Conservation (phyloP, 768 basidiomycete species). For the Leccinum pellstonianum region DNA sequence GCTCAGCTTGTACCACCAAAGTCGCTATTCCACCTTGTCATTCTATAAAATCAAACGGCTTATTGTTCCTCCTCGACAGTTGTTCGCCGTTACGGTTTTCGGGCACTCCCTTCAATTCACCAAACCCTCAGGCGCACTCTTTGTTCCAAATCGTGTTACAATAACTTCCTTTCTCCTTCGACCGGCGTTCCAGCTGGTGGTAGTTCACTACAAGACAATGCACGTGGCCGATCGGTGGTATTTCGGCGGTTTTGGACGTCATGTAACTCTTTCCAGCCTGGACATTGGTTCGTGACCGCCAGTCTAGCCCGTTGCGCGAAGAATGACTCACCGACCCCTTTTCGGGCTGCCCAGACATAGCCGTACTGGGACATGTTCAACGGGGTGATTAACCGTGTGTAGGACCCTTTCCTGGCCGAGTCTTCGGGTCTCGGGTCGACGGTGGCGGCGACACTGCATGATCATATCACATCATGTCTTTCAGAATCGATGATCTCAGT, state of each 20-base stretch:
- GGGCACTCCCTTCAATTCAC: neutral
- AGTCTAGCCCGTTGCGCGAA: neutral
- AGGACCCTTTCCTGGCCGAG: constrained; percentile 1
- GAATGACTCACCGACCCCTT: neutral
- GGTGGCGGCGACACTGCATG: constrained; percentile 1
- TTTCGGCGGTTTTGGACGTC: constrained; percentile 10
- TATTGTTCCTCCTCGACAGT: neutral
- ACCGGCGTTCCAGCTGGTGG: neutral
- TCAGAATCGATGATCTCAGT: constrained; percentile 9
- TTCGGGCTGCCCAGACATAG: constrained; percentile 4
- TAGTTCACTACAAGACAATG: constrained; percentile 1
- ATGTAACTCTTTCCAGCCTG: constrained; percentile 3
- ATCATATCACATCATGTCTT: constrained; percentile 1
- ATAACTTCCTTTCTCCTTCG: neutral
- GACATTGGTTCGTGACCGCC: neutral
- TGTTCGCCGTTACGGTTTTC: neutral
- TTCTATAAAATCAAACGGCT: constrained; percentile 1
- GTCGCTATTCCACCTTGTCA: constrained; percentile 6
- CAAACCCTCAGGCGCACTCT: constrained; percentile 5
- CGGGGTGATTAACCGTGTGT: constrained; percentile 12
- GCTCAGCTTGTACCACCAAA: constrained; percentile 1
- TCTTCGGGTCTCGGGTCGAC: neutral
- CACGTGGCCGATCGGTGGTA: constrained; percentile 16
- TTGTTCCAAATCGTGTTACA: neutral
- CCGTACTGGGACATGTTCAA: constrained; percentile 2